Evolutionary conservation across 495 filamentous ascomycete genomes (phyloP), one percentile per base, ranked within the genome.

Genomic region (Aspergillus conjunctus): DNA sequence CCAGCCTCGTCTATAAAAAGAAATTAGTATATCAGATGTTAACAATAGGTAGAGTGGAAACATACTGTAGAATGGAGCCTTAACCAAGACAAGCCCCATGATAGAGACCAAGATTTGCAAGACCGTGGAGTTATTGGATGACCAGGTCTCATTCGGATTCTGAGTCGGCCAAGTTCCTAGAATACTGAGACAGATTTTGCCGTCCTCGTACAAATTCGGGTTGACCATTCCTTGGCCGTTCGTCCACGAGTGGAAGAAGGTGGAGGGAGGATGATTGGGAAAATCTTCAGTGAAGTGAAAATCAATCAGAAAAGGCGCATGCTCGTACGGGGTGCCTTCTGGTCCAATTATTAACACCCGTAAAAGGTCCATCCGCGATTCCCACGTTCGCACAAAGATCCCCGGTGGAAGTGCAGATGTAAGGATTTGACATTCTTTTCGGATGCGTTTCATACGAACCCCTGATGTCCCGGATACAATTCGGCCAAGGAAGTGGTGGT

Each of bases 181-280:
- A 21, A 88, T 68, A 45, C 67, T 84, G 11, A 88, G 70, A 59
- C 85, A 88, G 33, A 87, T 83, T 51, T 79, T 85, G 14, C 85
- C 83, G 63, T 87, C 77, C 62, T 87, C 83, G 62, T 86, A 87
- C 5, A 88, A 65, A 62, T 88, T 88, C 1, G 85, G 85, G 65
- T 88, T 88, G 37, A 87, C 74, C 14, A 74, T 71, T 2, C 82
- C 84, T 8, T 75, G 58, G 4, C 78, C 75, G 41, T 73, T 64
- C 0, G 79, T 80, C 84, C 84, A 87, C 22, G 77, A 81, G 64
- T 88, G 84, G 62, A 88, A 88, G 66, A 75, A 80, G 2, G 76
- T 74, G 5, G 66, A 51, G 1, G 85, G 85, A 7, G 85, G 80
- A 0, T 62, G 54, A 14, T 63, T 58, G 2, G 84, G 85, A 63